Evolutionary conservation across 139 green algal genomes (phyloP).

Genomic region (Dunaliella primolecta): DNA sequence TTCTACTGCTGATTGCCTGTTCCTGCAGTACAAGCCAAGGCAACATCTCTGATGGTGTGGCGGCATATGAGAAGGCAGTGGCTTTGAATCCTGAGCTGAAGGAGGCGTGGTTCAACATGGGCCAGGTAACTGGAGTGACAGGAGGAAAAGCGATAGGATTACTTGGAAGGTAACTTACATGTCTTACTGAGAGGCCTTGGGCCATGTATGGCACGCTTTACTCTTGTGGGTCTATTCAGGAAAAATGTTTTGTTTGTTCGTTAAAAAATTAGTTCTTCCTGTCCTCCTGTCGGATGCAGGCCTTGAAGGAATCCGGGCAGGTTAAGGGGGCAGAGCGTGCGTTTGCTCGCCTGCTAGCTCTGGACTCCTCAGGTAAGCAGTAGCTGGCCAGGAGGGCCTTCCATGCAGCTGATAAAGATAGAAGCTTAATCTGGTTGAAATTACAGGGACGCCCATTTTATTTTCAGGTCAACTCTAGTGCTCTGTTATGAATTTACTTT

Average conservation of each 20-base stretch:
- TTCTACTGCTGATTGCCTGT: too few relatives aligned
- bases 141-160: neutral
- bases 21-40: conserved; percentile 52
- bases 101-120: conserved; percentile 78
- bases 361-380: conserved; percentile 37
- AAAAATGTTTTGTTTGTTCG: too few relatives aligned
- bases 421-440: too few relatives aligned
- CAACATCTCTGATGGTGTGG: conserved; percentile 66
- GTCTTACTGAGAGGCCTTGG: too few relatives aligned
- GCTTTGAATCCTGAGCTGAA: conserved; percentile 49
- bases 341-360: conserved; percentile 39
- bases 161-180: neutral
- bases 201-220: neutral
- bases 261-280: too few relatives aligned
- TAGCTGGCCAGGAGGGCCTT: too few relatives aligned
- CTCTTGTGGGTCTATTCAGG: too few relatives aligned
- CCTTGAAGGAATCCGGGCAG: conserved; percentile 49
- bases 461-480: too few relatives aligned
- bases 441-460: too few relatives aligned
- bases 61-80: conserved; percentile 61
- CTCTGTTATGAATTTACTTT: too few relatives aligned
- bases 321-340: conserved; percentile 62
- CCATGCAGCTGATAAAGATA: too few relatives aligned
- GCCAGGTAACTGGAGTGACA: conserved; percentile 38
- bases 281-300: too few relatives aligned